phyloP scores from a whole-genome alignment of 2,329 filamentous ascomycete genomes.

The Escovopsis sp. region DNA sequence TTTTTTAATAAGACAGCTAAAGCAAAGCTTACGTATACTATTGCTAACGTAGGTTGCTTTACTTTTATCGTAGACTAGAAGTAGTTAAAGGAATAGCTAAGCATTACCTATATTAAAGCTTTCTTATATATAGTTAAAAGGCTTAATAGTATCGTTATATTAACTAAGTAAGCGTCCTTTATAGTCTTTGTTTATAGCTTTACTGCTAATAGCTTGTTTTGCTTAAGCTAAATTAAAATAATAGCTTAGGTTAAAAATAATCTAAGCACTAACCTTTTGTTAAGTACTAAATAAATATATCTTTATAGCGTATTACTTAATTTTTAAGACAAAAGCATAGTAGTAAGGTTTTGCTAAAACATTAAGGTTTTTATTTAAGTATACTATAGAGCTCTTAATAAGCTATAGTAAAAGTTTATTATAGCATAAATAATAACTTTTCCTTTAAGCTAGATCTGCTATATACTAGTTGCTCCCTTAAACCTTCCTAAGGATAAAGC shows the following conservation, averaged over 20 bases:
- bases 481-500: too few relatives aligned
- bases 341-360: neutral
- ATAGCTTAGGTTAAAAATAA: neutral
- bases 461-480: too few relatives aligned
- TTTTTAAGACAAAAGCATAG: slow-evolving; percentile 1
- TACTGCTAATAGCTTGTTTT: neutral
- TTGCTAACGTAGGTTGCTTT: neutral
- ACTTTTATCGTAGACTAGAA: neutral
- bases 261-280: neutral
- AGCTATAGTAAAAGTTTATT: too few relatives aligned
- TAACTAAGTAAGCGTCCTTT: neutral
- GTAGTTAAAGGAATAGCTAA: neutral
- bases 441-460: too few relatives aligned
- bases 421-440: neutral
- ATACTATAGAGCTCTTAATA: neutral
- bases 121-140: neutral
- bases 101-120: neutral
- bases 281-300: neutral
- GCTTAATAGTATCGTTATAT: neutral
- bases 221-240: neutral
- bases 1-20: too few relatives aligned
- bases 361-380: neutral
- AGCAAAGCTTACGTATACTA: too few relatives aligned
- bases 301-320: neutral
- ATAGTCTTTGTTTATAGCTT: neutral